phyloP scores from a whole-genome alignment of 2,329 filamentous ascomycete species.

The Clonostachys sp. region DNA sequence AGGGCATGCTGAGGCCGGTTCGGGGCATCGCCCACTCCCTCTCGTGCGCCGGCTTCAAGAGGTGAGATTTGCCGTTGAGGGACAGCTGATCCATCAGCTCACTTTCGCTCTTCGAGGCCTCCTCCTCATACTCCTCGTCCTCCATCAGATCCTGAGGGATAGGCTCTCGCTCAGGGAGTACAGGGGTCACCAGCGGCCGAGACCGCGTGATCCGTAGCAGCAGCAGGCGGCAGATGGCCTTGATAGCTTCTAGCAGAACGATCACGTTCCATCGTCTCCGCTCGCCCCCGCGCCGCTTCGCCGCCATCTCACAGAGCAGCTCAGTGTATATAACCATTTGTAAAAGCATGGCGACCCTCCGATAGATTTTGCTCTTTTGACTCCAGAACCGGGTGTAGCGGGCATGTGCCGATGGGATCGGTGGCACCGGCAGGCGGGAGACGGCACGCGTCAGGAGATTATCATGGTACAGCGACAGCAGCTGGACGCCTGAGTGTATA shows the following conservation, averaged over 20 bases:
- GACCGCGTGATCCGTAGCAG: conserved; percentile 79
- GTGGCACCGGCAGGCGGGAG: conserved; percentile 50
- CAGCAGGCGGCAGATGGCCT: conserved; percentile 78
- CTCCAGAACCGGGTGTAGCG: conserved; percentile 67
- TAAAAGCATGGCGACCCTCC: conserved; percentile 73
- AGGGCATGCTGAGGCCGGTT: conserved; percentile 80
- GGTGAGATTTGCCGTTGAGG: conserved; percentile 10
- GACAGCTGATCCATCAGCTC: conserved; percentile 35
- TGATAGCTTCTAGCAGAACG: conserved; percentile 78
- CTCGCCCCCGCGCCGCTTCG: conserved; percentile 78
- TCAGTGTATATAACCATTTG: conserved; percentile 94
- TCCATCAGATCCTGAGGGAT: conserved; percentile 53
- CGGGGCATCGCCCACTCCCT: conserved; percentile 89
- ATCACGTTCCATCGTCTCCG: conserved; percentile 81
- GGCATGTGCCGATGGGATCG: conserved; percentile 51
- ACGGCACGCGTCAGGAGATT: conserved; percentile 68
- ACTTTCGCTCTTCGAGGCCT: conserved; percentile 29
- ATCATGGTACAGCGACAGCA: conserved; percentile 92
- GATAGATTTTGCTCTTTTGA: conserved; percentile 64
- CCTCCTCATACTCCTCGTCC: conserved; percentile 34
- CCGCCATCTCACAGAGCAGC: conserved; percentile 95
- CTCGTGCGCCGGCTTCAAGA: conserved; percentile 32
- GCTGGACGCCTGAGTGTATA: conserved; percentile 80
- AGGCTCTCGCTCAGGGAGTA: conserved; percentile 79
- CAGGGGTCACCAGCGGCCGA: conserved; percentile 76